These are phyloP conservation scores for Hymenochaete sp. DNA, from an alignment of 1,284 basidiomycete genomes.

Conservation along the genomic window DNA sequence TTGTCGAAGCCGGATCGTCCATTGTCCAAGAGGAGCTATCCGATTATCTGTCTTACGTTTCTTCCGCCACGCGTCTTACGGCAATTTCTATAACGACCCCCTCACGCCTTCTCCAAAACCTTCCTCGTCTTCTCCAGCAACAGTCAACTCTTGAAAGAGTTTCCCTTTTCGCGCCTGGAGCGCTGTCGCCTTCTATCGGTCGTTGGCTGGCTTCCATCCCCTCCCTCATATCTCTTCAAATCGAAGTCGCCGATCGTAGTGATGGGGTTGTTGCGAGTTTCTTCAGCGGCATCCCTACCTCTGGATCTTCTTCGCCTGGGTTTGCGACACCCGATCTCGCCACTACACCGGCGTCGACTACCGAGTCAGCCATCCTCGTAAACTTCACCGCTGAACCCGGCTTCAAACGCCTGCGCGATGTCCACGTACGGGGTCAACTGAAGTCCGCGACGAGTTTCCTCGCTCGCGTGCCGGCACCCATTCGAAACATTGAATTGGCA, in stretches of 20 bases:
- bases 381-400: constrained; percentile 27
- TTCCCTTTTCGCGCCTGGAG: constrained; percentile 59
- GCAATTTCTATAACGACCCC: constrained; percentile 60
- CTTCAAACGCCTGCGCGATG: constrained; percentile 47
- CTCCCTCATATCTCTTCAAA: constrained; percentile 48
- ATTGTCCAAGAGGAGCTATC: constrained; percentile 42
- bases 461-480: constrained; percentile 50
- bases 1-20: constrained; percentile 50
- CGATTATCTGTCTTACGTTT: constrained; percentile 53
- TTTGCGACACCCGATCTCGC: constrained; percentile 57
- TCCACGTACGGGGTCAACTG: constrained; percentile 60
- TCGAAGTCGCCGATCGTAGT: constrained; percentile 61
- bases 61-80: constrained; percentile 49
- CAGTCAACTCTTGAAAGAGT: constrained; percentile 55
- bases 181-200: constrained; percentile 56
- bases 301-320: constrained; percentile 43
- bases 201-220: constrained; percentile 57
- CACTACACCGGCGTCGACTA: constrained; percentile 57
- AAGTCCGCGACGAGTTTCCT: constrained; percentile 61
- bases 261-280: constrained; percentile 64
- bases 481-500: constrained; percentile 56
- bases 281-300: constrained; percentile 49
- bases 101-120: constrained; percentile 56
- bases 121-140: constrained; percentile 51
- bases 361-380: constrained; percentile 32